Conservation (phyloP, 2,329 filamentous ascomycete genomes). For the Neopestalotiopsis sp. region DNA sequence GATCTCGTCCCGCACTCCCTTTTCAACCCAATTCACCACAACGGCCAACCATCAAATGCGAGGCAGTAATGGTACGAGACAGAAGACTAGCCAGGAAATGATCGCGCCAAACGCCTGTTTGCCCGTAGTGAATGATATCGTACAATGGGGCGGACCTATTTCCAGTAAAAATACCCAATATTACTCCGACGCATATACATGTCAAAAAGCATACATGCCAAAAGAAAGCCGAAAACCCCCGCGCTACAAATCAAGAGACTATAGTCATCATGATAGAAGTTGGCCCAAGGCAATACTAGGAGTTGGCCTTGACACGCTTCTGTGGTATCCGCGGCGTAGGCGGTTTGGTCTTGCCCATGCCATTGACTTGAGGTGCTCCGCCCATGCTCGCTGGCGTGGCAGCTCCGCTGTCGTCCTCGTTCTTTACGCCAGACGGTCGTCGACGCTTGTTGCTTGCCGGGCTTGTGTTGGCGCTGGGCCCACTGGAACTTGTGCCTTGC, state of each 20-base stretch:
- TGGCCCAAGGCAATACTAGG: slow-evolving; percentile 24
- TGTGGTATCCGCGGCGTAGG: slow-evolving; percentile 60
- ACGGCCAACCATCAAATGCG: slow-evolving; percentile 6
- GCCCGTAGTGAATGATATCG: slow-evolving; percentile 15
- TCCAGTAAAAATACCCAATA: slow-evolving; percentile 4
- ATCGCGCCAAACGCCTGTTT: background rate
- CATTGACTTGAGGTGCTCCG: slow-evolving; percentile 55
- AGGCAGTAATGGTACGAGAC: background rate
- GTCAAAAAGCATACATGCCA: background rate
- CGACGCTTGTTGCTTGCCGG: slow-evolving; percentile 65
- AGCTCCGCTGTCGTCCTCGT: slow-evolving; percentile 59
- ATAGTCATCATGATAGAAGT: background rate
- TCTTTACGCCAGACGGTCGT: slow-evolving; percentile 62
- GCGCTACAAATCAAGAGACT: background rate
- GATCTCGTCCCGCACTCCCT: slow-evolving; percentile 5
- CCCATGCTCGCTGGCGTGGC: slow-evolving; percentile 52
- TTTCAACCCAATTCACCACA: slow-evolving; percentile 10
- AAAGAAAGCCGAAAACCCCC: slow-evolving; percentile 6
- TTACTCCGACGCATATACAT: slow-evolving; percentile 16
- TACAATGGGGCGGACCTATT: slow-evolving; percentile 14
- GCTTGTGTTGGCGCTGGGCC: slow-evolving; percentile 71
- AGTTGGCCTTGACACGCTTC: slow-evolving; percentile 59
- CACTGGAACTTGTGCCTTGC: slow-evolving; percentile 70
- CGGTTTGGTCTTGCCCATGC: slow-evolving; percentile 56
- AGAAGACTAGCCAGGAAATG: slow-evolving; percentile 9